Evolutionary conservation across 139 green algal genomes (phyloP), one percentile per base, ranked within the genome.

Genomic region (Chlamydomonas sp.): DNA sequence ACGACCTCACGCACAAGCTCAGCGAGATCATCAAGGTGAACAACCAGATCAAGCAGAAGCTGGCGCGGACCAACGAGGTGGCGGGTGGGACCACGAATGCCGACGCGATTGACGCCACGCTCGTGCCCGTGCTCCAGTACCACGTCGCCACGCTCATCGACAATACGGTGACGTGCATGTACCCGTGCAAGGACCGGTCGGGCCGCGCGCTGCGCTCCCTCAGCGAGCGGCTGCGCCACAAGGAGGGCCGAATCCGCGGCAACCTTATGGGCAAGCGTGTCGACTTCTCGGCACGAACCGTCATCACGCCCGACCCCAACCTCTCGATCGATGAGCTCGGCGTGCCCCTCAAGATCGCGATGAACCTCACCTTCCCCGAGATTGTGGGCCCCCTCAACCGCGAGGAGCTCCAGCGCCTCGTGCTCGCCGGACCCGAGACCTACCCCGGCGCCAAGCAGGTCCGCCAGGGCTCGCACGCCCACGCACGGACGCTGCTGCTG

Each of bases 181-280:
- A 76, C 31, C 35, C 31, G n/a, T 65, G 76, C 29, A 79, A 84
- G 73, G 80, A 95, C 81, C 72, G 79, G 22, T 80, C 63, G 6
- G 63, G 63, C 22, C 63, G 63, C 63, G 8, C 63, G 20, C 33
- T 70, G 5, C 35, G 37, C 16, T 70, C 63, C 8, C 35, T 70
- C 5, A 59, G 22, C 5, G 63, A 70, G 63, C 35, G 63, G 8
- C 63, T 70, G 35, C 10, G 37, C 6, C 35, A 58, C 71, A 96
- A 95, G 79, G 76, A 89, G 72, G 93, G 93, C 2, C 88, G 93
- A 35, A 92, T 97, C 75, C 83, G 92, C 24, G 93, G 92, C 67
- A 98, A 98, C 85, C 86, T 98, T 5, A 97, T 98, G 93, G 94
- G 93, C 62, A 98, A 98, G 84, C 88, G 93, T 39, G 93, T 97